Conservation (phyloP, 805 yeast species). For the Barnettozyma salicaria region DNA sequence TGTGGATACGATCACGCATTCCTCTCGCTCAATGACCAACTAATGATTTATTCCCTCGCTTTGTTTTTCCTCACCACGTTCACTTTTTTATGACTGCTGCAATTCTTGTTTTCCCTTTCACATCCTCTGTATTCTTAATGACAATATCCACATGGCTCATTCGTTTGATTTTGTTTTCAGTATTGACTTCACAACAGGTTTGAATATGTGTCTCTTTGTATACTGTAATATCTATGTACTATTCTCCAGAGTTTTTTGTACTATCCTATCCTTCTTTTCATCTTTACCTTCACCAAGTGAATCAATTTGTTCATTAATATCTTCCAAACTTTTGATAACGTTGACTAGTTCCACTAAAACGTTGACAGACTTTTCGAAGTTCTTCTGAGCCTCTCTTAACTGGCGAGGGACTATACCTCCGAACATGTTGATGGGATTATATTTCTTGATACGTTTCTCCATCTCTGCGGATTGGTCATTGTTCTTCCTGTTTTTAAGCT, state of each 20-base stretch:
- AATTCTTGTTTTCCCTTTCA: not conserved
- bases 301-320: not conserved
- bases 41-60: not conserved
- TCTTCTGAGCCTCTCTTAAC: constrained; percentile 33
- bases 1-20: not conserved
- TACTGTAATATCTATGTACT: not conserved
- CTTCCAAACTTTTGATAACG: not conserved
- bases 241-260: not conserved
- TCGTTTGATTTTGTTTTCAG: not conserved
- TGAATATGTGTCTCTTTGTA: not conserved
- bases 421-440: constrained; percentile 40
- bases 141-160: too few species aligned
- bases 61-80: not conserved
- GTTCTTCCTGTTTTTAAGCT: constrained; percentile 7
- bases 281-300: not conserved
- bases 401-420: constrained; percentile 42
- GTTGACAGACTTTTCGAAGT: constrained; percentile 32
- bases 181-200: not conserved
- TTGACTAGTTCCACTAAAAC: constrained; percentile 6
- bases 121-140: not conserved
- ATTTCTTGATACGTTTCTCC: constrained; percentile 6
- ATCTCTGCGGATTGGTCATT: constrained; percentile 1
- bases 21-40: constrained; percentile 6
- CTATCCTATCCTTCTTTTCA: not conserved
- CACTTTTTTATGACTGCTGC: not conserved